Evolutionary conservation across 2,329 filamentous ascomycete species (phyloP).

Genomic region (Aspergillus niger): DNA sequence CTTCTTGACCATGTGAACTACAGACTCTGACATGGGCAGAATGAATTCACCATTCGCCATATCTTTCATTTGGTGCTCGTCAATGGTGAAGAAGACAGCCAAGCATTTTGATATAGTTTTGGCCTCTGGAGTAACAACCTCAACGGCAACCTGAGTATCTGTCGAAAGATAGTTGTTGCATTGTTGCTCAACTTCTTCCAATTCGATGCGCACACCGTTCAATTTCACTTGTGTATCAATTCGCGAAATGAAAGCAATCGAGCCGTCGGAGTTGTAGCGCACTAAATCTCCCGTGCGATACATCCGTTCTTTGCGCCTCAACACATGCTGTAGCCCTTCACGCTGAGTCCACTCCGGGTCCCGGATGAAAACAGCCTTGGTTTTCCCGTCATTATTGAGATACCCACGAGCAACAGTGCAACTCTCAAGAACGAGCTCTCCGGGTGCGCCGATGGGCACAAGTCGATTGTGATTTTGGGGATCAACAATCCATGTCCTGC

Average conservation of each 20-base stretch:
- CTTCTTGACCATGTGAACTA: conserved; percentile 26
- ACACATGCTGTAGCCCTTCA: conserved; percentile 21
- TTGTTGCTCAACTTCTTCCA: conserved; percentile 51
- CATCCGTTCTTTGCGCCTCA: conserved; percentile 33
- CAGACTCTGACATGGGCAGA: conserved; percentile 27
- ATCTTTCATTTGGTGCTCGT: conserved; percentile 7
- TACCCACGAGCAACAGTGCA: conserved; percentile 50
- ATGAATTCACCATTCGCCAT: conserved; percentile 17
- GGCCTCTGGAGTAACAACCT: conserved; percentile 40
- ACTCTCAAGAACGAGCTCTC: conserved; percentile 52
- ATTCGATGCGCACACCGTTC: conserved; percentile 49
- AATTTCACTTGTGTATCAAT: conserved; percentile 43
- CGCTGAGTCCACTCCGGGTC: conserved; percentile 35
- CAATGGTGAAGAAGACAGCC: conserved; percentile 38
- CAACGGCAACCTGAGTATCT: conserved; percentile 46
- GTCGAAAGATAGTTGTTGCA: conserved; percentile 39
- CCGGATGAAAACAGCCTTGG: conserved; percentile 37
- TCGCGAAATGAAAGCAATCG: conserved; percentile 36
- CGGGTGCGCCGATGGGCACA: conserved; percentile 48
- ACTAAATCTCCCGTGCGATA: conserved; percentile 44
- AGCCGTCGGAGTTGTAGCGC: conserved; percentile 38
- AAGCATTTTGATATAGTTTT: conserved; percentile 34
- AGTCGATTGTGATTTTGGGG: conserved; percentile 39
- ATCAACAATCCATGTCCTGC: conserved; percentile 45
- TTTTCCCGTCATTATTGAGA: conserved; percentile 40